Percentiles rank a stretch among this genome's conserved stretches.
Evolutionary conservation across 192 early-diverging fungal genomes (phyloP).

Genomic region (Rhizoclosmatium sp.): DNA sequence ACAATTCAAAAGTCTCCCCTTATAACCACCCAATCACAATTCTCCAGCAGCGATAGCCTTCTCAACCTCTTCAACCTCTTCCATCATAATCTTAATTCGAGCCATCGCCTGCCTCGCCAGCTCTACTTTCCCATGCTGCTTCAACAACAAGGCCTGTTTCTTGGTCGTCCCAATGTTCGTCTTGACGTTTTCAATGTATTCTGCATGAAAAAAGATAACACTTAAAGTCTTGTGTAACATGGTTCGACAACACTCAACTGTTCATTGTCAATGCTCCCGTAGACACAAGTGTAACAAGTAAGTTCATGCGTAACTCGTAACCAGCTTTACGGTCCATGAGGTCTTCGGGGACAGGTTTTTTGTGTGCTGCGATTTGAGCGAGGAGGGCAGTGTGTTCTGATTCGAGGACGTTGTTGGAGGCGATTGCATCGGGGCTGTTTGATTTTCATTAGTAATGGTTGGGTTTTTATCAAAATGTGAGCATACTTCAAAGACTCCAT

Average conservation of each 20-base stretch:
- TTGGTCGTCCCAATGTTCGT: constrained; percentile 65
- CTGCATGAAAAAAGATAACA: constrained; percentile 18
- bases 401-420: constrained; percentile 80
- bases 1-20: neutral
- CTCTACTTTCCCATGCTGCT: constrained; percentile 66
- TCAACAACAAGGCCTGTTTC: constrained; percentile 72
- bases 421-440: constrained; percentile 71
- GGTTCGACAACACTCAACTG: constrained; percentile 68
- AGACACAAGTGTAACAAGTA: constrained; percentile 75
- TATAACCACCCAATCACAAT: constrained; percentile 4
- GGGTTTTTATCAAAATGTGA: neutral
- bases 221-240: neutral
- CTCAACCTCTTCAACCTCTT: constrained; percentile 80
- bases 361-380: constrained; percentile 53
- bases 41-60: constrained; percentile 58
- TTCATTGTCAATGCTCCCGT: constrained; percentile 52
- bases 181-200: constrained; percentile 70
- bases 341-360: constrained; percentile 65
- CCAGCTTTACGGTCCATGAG: constrained; percentile 68
- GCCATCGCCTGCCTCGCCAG: constrained; percentile 71
- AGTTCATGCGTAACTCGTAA: constrained; percentile 79
- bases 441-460: neutral
- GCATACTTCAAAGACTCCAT: constrained; percentile 43
- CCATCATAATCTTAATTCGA: constrained; percentile 77
- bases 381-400: constrained; percentile 62